Base-by-base conservation (phyloP, 805 yeast species). In the Phaffomyces opuntiae region DNA sequence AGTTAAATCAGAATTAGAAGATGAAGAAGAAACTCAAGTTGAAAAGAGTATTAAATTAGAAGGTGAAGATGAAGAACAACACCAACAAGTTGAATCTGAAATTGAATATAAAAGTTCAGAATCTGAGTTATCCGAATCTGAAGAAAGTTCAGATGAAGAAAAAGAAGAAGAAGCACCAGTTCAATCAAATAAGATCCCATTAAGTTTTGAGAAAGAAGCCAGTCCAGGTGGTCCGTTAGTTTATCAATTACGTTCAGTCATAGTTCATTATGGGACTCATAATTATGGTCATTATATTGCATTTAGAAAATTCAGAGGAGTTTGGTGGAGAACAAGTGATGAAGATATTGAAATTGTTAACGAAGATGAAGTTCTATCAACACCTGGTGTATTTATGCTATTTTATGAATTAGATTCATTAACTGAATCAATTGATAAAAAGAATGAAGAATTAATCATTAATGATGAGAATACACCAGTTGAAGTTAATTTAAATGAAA, bases 261-360 rank as follows among this genome's bases (percentile, higher is more conserved):
- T 91, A 39, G 81, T 91, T 1, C 99, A 91, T 64, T 90, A 83
- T 62, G 99, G 99, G 41, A 85, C 96, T 1, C 97, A 93, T 56
- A 89, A 91, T 56, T 93, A 88, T 61, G 99, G 99, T n/a, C 99
- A 91, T 64, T 91, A 91, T 61, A 86, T 91, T 49, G 88, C 95
- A 37, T 91, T 77, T 67, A 78, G 97, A 58, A 83, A 80, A 57
- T 75, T 69, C 47, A 76, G 95, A 53, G 93, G 90, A 3, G 73
- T 80, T 11, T 91, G 99, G 99, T 90, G 96, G 96, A 77, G 96
- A 61, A 83, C 90, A 17, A 83, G 93, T 55, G 99, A 93, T 64
- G 96, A 89, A 59, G 80, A 81, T 3, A 95, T 90, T 3, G 80
- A 87, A 49, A 74, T 86, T 31, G 88, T 87, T 4, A 75, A 80